phyloP scores from a whole-genome alignment of 306 rosid genomes.

The Boehmeria nivea region DNA sequence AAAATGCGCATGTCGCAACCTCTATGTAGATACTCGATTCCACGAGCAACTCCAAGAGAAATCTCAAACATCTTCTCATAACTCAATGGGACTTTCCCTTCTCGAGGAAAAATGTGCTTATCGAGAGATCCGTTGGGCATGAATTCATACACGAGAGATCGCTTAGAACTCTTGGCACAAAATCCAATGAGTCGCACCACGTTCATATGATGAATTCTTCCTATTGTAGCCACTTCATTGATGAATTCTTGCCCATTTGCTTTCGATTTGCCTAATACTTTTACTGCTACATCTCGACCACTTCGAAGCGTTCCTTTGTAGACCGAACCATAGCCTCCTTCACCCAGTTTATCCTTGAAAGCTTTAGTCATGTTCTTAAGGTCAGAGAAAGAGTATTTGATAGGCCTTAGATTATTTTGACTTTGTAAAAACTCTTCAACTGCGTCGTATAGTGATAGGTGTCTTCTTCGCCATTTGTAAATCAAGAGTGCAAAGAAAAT shows the following conservation, averaged over 20 bases:
- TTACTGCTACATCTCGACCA: background rate
- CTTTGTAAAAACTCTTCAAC: constrained; percentile 25
- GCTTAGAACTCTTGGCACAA: background rate
- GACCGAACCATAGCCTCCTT: background rate
- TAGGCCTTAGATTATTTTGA: constrained; percentile 8
- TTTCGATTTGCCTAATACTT: background rate
- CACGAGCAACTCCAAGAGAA: background rate
- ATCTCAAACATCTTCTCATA: background rate
- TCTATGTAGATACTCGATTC: background rate
- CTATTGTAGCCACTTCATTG: constrained; percentile 1
- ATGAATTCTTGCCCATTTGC: constrained; percentile 1
- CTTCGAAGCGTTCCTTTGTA: constrained; percentile 3
- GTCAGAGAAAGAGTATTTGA: background rate
- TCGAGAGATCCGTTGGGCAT: background rate
- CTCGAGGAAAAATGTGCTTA: background rate
- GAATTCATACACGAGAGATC: constrained; percentile 5
- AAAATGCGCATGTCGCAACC: background rate
- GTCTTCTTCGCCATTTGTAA: constrained; percentile 18
- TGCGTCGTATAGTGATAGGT: constrained; percentile 15
- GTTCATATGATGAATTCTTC: constrained; percentile 9
- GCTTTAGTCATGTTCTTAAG: background rate
- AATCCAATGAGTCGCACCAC: constrained; percentile 5
- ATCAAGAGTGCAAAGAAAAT: constrained; percentile 3
- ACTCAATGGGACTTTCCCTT: background rate
- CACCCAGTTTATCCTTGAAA: constrained; percentile 2